Conservation (phyloP, 2,329 filamentous ascomycete species). For the Colletotrichum tanaceti region DNA sequence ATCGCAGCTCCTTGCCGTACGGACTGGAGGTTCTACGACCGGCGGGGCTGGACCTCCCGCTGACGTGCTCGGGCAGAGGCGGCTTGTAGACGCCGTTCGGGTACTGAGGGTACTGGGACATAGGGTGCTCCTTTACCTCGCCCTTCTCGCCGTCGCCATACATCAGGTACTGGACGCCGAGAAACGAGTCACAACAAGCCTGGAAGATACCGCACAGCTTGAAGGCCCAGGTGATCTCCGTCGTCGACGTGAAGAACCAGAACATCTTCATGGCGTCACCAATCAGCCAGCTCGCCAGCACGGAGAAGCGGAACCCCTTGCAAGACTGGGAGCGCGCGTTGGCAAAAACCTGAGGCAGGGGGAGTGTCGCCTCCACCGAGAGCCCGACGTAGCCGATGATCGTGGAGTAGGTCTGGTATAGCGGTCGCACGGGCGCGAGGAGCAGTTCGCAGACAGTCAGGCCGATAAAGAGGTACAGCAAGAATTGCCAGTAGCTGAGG, state of each 20-base stretch:
- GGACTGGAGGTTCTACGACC: constrained; percentile 51
- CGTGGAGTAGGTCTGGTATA: constrained; percentile 75
- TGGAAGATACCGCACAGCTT: constrained; percentile 87
- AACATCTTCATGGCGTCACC: constrained; percentile 91
- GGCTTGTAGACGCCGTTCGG: constrained; percentile 48
- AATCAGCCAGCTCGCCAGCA: constrained; percentile 81
- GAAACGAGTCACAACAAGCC: constrained; percentile 77
- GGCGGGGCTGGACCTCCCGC: constrained; percentile 52
- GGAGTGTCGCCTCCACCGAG: constrained; percentile 82
- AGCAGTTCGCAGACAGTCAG: constrained; percentile 75
- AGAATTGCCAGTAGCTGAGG: constrained; percentile 79
- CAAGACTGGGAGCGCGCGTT: constrained; percentile 77
- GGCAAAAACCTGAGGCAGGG: constrained; percentile 80
- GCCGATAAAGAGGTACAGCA: constrained; percentile 73
- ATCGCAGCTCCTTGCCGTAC: constrained; percentile 44
- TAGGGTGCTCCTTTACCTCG: constrained; percentile 53
- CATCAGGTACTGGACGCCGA: constrained; percentile 79
- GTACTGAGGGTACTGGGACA: constrained; percentile 47
- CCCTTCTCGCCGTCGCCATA: constrained; percentile 67
- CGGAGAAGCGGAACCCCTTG: constrained; percentile 80
- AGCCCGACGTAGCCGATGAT: constrained; percentile 81
- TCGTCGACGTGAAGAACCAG: constrained; percentile 80
- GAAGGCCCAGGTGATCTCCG: constrained; percentile 80
- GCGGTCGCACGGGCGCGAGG: constrained; percentile 65
- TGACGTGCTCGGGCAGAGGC: constrained; percentile 47